Base-by-base conservation (phyloP, 192 early-diverging fungal genomes). In the Cetraspora pellucida region DNA sequence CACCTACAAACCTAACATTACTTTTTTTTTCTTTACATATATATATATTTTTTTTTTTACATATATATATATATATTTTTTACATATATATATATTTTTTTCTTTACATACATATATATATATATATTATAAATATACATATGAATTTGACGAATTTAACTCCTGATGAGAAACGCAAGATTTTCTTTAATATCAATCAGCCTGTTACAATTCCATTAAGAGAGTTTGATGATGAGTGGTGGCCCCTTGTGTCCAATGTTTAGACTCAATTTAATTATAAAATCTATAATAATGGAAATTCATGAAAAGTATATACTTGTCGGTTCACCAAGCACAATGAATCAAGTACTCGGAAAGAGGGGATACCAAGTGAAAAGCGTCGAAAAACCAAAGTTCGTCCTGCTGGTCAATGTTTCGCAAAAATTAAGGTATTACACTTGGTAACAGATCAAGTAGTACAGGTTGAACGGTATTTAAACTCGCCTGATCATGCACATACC, bases 141-240 rank as follows among this genome's bases (percentile, higher is more conserved):
- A n/a, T 49, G 47, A 49, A 49, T 49, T 13, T 13, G 6, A 49
- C 6, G 13, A 13, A 49, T 10, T 49, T 49, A 13, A 70, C 68
- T 30, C 7, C 68, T 44, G 46, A 70, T 45, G 44, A 70, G n/a
- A 70, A 70, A 44, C 68, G 68, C 46, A 50, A 70, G 27, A 27
- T 70, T 2, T 11, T 74, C 17, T 74, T 74, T 58, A 58, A 74
- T 17, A 27, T 74, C 13, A 30, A 74, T 49, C 43, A 0, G 16
- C 55, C 72, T 30, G 16, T 74, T 23, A 50, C 58, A 21, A 27
- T 74, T 17, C 50, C 50, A 27, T 28, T 50, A 59, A 58, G 57
- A 28, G 72, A 74, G 30, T 74, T 74, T 44, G 43, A 74, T 52
- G 55, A 74, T 10, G 55, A 74, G 10, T 74, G 72, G 72, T 74